phyloP scores from a whole-genome alignment of 164 flowering plant genomes.

The Magnolia officinalis region DNA sequence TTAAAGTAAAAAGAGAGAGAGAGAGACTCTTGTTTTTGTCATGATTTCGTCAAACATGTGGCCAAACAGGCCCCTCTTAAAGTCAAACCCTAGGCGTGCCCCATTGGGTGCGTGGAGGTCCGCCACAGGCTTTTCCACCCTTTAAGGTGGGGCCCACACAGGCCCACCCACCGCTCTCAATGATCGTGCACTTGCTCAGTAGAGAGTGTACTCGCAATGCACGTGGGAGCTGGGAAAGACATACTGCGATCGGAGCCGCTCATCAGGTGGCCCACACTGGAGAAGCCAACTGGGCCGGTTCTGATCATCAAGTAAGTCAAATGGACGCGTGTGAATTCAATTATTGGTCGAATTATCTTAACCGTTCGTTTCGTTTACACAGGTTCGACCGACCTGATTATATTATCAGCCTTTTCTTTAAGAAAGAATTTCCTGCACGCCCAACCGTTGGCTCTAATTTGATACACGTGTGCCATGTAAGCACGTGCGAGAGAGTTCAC shows the following conservation, averaged over 20 bases:
- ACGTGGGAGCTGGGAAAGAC: not conserved
- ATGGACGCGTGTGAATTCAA: not conserved
- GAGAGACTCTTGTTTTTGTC: not conserved
- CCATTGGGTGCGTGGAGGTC: constrained; percentile 5
- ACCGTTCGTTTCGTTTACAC: not conserved
- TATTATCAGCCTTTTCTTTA: not conserved
- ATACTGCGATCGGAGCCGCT: no score
- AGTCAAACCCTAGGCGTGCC: constrained; percentile 14
- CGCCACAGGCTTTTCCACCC: constrained; percentile 8
- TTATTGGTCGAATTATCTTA: not conserved
- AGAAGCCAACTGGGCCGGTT: not conserved
- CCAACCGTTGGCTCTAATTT: no score
- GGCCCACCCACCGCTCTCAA: not conserved
- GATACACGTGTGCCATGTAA: not conserved
- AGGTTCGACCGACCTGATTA: not conserved
- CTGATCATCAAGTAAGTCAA: not conserved
- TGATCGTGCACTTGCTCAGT: not conserved
- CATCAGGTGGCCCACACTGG: no score
- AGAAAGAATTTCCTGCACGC: not conserved
- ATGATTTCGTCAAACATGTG: constrained; percentile 10
- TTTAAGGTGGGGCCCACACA: not conserved
- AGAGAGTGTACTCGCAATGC: no score
- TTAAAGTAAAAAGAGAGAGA: constrained; percentile 8
- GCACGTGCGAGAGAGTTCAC: not conserved
- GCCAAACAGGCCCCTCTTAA: not conserved